Evolutionary conservation across 2,329 filamentous ascomycete genomes (phyloP).

Genomic region (Didymella pinodella): DNA sequence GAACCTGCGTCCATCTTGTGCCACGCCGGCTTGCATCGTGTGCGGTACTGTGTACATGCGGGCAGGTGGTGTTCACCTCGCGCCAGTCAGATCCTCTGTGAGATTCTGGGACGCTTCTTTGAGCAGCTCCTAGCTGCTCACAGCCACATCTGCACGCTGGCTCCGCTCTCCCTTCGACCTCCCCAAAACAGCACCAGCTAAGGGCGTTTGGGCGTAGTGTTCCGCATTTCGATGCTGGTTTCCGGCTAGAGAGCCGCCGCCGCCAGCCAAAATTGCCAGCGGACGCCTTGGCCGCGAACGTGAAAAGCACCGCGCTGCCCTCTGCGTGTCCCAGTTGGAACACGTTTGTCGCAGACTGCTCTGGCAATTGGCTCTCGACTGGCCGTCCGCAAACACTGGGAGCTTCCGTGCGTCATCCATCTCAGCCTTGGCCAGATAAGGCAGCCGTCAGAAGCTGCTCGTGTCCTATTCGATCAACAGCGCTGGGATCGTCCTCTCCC

Average conservation of each 20-base stretch:
- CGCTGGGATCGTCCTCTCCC: slow-evolving; percentile 26
- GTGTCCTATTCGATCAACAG: slow-evolving; percentile 8
- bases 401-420: slow-evolving; percentile 9
- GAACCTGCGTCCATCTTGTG: slow-evolving; percentile 19
- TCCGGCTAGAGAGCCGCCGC: slow-evolving; percentile 24
- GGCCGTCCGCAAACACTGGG: not conserved
- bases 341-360: slow-evolving; percentile 11
- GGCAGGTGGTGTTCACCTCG: slow-evolving; percentile 5
- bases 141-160: slow-evolving; percentile 14
- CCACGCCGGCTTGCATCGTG: slow-evolving; percentile 13
- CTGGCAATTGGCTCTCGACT: slow-evolving; percentile 3
- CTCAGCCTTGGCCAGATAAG: slow-evolving; percentile 17
- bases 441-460: slow-evolving; percentile 5
- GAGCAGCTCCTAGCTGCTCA: slow-evolving; percentile 7
- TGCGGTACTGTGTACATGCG: too few species aligned
- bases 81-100: not conserved
- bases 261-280: slow-evolving; percentile 21
- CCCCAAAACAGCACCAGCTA: slow-evolving; percentile 24
- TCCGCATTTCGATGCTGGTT: slow-evolving; percentile 21
- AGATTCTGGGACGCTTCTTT: not conserved
- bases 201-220: slow-evolving; percentile 20
- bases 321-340: slow-evolving; percentile 12
- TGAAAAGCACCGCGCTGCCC: slow-evolving; percentile 20
- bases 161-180: slow-evolving; percentile 20
- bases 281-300: slow-evolving; percentile 6